Evolutionary conservation across 2,329 filamentous ascomycete genomes (phyloP).

Genomic region (Sporothrix phasma): DNA sequence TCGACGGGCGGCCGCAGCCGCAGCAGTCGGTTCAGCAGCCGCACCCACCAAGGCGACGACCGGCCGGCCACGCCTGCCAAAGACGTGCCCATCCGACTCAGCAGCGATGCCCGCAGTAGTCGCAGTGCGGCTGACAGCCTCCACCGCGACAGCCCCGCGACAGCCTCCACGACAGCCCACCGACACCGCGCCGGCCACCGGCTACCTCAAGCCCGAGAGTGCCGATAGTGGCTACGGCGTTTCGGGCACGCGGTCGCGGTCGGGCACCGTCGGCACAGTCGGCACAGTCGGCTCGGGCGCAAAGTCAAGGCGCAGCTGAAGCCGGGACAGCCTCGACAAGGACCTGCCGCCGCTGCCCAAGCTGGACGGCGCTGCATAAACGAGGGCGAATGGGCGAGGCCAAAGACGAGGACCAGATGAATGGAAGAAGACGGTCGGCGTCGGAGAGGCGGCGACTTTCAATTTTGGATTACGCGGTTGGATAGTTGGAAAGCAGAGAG

Average conservation of each 20-base stretch:
- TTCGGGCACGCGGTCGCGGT: conserved; percentile 21
- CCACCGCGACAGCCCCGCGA: conserved; percentile 19
- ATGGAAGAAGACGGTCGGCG: conserved; percentile 22
- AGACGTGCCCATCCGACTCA: conserved; percentile 20
- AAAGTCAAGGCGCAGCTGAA: conserved; percentile 32
- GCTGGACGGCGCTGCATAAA: conserved; percentile 11
- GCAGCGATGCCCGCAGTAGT: not conserved
- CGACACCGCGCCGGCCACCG: conserved; percentile 39
- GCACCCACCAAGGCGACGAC: conserved; percentile 21
- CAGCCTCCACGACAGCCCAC: conserved; percentile 26
- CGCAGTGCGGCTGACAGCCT: not conserved
- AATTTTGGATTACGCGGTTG: conserved; percentile 12
- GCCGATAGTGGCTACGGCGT: conserved; percentile 40
- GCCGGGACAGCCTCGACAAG: conserved; percentile 51
- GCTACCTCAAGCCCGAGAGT: conserved; percentile 34
- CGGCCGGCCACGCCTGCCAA: conserved; percentile 37
- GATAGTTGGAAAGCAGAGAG: conserved; percentile 3
- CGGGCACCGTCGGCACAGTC: conserved; percentile 1
- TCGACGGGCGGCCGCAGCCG: conserved; percentile 54
- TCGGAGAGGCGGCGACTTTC: not conserved
- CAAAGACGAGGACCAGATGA: conserved; percentile 19
- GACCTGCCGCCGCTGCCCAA: conserved; percentile 46
- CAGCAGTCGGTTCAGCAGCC: conserved; percentile 31
- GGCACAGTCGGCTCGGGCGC: conserved; percentile 22
- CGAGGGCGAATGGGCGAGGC: not conserved